These are phyloP conservation scores for Cercophora samala DNA, from an alignment of 495 filamentous ascomycete genomes.

Conservation along the genomic window DNA sequence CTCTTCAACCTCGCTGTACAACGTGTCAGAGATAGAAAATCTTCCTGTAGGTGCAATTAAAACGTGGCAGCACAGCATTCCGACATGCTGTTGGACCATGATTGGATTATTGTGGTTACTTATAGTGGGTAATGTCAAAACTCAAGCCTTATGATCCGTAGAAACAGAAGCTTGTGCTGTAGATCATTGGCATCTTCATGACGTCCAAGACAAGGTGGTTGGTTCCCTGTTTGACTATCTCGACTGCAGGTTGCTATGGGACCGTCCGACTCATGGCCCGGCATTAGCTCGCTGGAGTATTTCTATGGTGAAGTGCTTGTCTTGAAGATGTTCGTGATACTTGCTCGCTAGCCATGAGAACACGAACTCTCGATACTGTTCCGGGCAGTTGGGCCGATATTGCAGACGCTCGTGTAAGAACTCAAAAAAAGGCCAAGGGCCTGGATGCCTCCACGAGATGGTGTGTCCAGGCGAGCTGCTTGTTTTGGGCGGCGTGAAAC, in stretches of 20 bases:
- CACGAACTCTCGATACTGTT: background rate
- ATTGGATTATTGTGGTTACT: background rate
- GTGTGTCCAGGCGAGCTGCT: background rate
- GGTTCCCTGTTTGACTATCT: background rate
- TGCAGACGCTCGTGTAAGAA: background rate
- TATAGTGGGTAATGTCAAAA: too few relatives aligned
- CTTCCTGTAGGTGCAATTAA: background rate
- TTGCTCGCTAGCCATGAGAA: background rate
- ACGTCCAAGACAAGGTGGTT: background rate
- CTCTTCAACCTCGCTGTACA: background rate
- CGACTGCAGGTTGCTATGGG: background rate
- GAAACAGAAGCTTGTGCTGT: too few relatives aligned
- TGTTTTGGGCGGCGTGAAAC: constrained; percentile 3
- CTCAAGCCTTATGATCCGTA: too few relatives aligned
- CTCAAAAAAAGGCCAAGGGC: background rate
- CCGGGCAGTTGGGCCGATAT: background rate
- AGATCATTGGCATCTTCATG: background rate
- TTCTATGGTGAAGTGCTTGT: background rate
- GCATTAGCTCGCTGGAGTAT: background rate
- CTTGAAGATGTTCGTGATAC: background rate
- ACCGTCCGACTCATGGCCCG: background rate
- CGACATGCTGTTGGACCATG: background rate
- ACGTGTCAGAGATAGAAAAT: background rate
- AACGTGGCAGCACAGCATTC: background rate
- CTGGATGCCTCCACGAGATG: background rate